Conservation (phyloP, 805 yeast species). For the Groenewaldozyma tartarivorans region DNA sequence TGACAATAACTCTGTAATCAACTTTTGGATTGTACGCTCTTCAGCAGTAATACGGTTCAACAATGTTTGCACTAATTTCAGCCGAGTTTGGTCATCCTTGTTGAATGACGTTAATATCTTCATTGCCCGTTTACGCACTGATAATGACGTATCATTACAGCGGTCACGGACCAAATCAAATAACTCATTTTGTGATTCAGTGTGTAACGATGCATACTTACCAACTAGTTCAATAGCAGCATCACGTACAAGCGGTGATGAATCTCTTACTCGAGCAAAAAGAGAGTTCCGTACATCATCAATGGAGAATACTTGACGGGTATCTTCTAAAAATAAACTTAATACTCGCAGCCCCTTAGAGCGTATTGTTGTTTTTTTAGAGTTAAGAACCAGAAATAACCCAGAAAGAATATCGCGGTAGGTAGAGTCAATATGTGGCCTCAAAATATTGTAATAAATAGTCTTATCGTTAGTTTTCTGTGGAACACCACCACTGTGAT, state of each 20-base stretch:
- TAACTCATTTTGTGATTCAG: neutral
- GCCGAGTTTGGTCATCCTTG: neutral
- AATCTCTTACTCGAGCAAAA: neutral
- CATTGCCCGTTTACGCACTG: neutral
- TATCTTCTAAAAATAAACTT: neutral
- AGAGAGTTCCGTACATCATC: neutral
- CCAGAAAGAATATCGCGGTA: neutral
- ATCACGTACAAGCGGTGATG: neutral
- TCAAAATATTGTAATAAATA: no score
- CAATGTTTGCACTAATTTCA: neutral
- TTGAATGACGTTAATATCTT: neutral
- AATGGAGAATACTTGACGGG: neutral
- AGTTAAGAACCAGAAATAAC: neutral
- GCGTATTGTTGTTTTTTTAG: neutral
- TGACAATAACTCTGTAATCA: neutral
- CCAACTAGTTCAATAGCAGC: neutral
- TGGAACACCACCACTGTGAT: constrained; percentile 1
- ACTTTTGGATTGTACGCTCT: neutral
- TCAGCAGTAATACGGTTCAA: neutral
- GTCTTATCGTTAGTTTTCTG: no score
- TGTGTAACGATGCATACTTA: neutral
- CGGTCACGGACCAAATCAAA: neutral
- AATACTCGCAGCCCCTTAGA: neutral
- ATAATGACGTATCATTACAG: neutral
- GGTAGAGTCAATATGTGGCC: no score